Evolutionary conservation across 1,284 basidiomycete genomes (phyloP), one percentile per base, ranked within the genome.

Genomic region (Trichosporon faecale): DNA sequence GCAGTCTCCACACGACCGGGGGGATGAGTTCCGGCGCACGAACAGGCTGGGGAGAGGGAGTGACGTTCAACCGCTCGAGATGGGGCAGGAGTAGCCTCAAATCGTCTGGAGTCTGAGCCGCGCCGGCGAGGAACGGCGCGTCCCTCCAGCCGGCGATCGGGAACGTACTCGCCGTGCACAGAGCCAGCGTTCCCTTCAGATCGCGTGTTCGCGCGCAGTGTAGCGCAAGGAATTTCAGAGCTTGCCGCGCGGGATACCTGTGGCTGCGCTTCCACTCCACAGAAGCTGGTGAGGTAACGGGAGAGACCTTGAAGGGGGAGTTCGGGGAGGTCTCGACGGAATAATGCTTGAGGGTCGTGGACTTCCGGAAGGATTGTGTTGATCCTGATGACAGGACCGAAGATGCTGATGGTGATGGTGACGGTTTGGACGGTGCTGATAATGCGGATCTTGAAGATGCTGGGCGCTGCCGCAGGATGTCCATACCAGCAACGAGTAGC

Each of bases 71-170:
- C 18, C n/a, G 33, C 25, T 37, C 33, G 0, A 71, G 67, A 7
- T 55, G 16, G 4, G 70, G 57, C 2, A 68, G 65, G 44, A 71
- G 7, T 1, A 14, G 18, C 12, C 18, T 12, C 6, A 71, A 25
- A 46, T 71, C 70, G 31, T 71, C 70, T n/a, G 69, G 63, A 9
- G 64, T 49, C 18, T 35, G 49, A 14, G 66, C 69, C 2, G 63
- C 37, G n/a, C 66, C 66, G 57, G 64, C 64, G 33, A 68, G 33
- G 23, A 63, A 70, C 18, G 61, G 18, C 2, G 44, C 66, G 3
- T 29, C 2, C 1, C 29, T 40, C 29, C 18, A 11, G 8, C 27
- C 57, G 14, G 14, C 7, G 57, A 23, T 2, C 2, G 21, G 49
- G 21, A 12, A 33, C 21, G 55, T 16, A 3, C 29, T 31, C 6